Conservation (phyloP, 1,284 basidiomycete species). For the Ganoderma multipileum region DNA sequence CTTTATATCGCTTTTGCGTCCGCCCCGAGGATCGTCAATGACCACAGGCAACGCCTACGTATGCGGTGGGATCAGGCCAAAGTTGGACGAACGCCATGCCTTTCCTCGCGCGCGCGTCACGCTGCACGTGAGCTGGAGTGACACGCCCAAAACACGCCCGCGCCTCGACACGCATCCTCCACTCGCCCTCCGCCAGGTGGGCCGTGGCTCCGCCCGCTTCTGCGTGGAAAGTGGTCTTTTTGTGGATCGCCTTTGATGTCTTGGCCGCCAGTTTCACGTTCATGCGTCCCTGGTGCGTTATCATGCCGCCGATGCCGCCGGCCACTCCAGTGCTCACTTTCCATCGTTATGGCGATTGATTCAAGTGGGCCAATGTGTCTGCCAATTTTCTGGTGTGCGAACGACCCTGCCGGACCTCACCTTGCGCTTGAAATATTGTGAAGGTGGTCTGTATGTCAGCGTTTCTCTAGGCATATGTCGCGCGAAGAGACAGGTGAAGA, state of each 20-base stretch:
- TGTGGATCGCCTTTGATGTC: background rate
- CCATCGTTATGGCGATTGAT: conserved; percentile 22
- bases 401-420: background rate
- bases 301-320: background rate
- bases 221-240: background rate
- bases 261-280: background rate
- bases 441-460: background rate
- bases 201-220: background rate
- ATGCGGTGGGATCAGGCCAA: background rate
- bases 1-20: background rate
- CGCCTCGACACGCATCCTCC: conserved; percentile 11
- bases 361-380: too few species aligned
- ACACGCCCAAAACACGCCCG: conserved; percentile 19
- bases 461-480: background rate
- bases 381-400: background rate
- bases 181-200: conserved; percentile 2
- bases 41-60: background rate
- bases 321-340: background rate
- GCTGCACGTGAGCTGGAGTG: conserved; percentile 28
- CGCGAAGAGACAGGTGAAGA: background rate
- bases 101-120: conserved; percentile 28
- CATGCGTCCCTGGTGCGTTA: background rate
- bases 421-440: background rate
- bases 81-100: conserved; percentile 1
- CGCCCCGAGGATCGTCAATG: background rate